Base-by-base conservation (phyloP, 169 alveolate genomes). In the Eimeria mitis region DNA sequence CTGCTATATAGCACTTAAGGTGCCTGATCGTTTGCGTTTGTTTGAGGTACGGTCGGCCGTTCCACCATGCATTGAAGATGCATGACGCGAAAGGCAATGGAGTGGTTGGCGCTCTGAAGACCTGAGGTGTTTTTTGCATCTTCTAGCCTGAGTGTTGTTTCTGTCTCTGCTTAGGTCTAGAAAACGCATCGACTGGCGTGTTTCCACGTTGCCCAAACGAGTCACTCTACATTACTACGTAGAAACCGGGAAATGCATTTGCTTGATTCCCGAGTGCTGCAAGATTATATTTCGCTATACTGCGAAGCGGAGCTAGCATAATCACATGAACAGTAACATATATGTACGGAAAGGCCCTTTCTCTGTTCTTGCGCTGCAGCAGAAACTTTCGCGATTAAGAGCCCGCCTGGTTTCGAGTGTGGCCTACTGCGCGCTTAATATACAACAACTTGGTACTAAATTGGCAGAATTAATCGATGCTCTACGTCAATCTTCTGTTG, bases 401-500 rank as follows among this genome's bases (percentile, higher is more conserved):
- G 21, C 70, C 21, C 70, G 70, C 31, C 70, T 21, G 21, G 9
- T 0, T 5, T 59, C 31, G 21, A 23, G 70, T 21, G 21, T 59
- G 31, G 70, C 70, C 31, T n/a, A 59, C 70, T 19, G 19, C 25
- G 21, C 21, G 70, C 70, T 21, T n/a, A 16, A 16, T 59, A 59
- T 21, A 21, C 31, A 14, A 59, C 44, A 84, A 95, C 61, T 63
- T 97, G n/a, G n/a, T n/a, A n/a, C n/a, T n/a, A n/a, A n/a, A n/a
- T n/a, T n/a, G n/a, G n/a, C n/a, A n/a, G n/a, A n/a, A n/a, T n/a
- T n/a, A n/a, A n/a, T n/a, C n/a, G n/a, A 28, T 94, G 97, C 7
- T 79, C 97, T 28, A 91, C 95, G 65, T 37, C 89, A 65, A 28
- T n/a, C 75, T 59, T 59, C 70, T 23, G 70, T 11, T 14, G 70